Evolutionary conservation across 2,329 filamentous ascomycete species (phyloP).

Genomic region (Colletotrichum viniferum): DNA sequence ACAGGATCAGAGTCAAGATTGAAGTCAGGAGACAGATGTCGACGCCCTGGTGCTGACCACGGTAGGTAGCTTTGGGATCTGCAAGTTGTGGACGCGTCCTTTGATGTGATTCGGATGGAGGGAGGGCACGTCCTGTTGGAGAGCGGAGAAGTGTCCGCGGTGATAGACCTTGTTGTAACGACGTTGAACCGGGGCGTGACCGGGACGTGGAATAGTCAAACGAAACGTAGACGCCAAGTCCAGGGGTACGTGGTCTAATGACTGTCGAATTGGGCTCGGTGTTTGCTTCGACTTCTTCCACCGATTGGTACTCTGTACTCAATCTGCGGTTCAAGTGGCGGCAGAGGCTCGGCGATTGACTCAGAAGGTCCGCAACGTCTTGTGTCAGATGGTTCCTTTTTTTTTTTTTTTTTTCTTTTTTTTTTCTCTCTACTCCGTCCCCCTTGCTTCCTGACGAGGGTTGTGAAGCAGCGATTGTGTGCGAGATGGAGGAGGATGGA

Average conservation of each 20-base stretch:
- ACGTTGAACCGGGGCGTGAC: background rate
- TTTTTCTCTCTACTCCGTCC: background rate
- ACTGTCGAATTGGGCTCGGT: background rate
- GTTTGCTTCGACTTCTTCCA: background rate
- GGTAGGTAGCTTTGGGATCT: background rate
- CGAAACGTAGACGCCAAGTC: background rate
- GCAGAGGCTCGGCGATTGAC: background rate
- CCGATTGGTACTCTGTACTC: background rate
- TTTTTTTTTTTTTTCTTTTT: too few relatives aligned
- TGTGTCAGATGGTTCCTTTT: constrained; percentile 9
- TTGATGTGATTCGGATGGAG: background rate
- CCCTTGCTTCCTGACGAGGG: background rate
- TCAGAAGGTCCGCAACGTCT: background rate
- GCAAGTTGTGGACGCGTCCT: background rate
- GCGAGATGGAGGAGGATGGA: background rate
- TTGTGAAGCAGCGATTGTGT: background rate
- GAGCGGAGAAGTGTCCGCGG: constrained; percentile 1
- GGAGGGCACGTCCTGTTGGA: background rate
- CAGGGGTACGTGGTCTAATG: background rate
- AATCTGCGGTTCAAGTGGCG: background rate
- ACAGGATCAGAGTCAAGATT: background rate
- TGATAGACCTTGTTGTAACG: background rate
- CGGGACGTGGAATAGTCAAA: background rate
- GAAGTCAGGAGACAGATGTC: background rate
- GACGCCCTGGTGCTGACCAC: background rate